These are phyloP conservation scores for Stagonosporopsis rhizophila DNA, from an alignment of 2,329 filamentous ascomycete genomes.

Conservation along the genomic window DNA sequence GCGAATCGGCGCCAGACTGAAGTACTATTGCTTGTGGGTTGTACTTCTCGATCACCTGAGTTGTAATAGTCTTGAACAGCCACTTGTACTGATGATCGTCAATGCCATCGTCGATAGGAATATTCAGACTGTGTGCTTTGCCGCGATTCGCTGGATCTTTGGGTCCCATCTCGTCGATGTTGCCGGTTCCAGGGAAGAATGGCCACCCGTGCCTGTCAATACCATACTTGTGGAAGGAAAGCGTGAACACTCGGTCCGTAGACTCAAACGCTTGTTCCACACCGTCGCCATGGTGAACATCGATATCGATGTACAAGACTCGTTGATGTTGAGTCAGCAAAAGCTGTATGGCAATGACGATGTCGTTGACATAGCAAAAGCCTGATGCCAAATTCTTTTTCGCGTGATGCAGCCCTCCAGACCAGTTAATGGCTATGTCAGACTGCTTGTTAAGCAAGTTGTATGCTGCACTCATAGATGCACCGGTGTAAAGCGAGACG, in stretches of 20 bases:
- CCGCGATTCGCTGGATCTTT: conserved; percentile 83
- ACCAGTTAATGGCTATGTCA: conserved; percentile 98
- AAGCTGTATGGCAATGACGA: conserved; percentile 90
- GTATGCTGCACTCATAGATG: conserved; percentile 86
- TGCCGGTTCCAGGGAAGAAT: conserved; percentile 94
- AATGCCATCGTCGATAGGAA: conserved; percentile 89
- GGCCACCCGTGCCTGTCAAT: conserved; percentile 60
- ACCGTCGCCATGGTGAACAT: conserved; percentile 89
- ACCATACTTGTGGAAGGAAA: conserved; percentile 97
- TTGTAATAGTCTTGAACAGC: conserved; percentile 84
- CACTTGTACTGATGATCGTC: conserved; percentile 86
- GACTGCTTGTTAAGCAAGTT: conserved; percentile 87
- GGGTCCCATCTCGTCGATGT: conserved; percentile 83
- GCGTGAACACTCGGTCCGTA: conserved; percentile 87
- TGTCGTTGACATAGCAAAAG: conserved; percentile 99
- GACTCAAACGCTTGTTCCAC: conserved; percentile 92
- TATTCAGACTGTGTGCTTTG: conserved; percentile 88
- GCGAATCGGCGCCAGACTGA: conserved; percentile 93
- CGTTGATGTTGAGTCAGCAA: conserved; percentile 81
- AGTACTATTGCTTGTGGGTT: conserved; percentile 90
- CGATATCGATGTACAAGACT: conserved; percentile 93
- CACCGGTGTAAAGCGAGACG: conserved; percentile 90
- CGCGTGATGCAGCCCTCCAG: conserved; percentile 93
- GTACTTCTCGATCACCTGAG: conserved; percentile 80
- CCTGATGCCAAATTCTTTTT: conserved; percentile 93